These are phyloP conservation scores for Pyrus betulifolia DNA, from an alignment of 306 rosid genomes.

Conservation along the genomic window DNA sequence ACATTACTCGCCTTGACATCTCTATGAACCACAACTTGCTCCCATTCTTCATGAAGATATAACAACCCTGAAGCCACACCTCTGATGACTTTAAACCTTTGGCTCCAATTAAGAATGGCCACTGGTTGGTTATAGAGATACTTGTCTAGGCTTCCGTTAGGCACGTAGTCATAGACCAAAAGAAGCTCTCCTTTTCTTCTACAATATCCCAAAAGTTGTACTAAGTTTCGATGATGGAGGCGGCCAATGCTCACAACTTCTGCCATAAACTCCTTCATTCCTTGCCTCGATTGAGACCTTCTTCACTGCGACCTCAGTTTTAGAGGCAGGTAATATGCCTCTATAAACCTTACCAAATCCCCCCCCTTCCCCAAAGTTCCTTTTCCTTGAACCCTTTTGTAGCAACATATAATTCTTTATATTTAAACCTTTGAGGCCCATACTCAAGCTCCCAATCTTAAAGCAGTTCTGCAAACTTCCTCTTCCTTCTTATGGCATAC, in stretches of 20 bases:
- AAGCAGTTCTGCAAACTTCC: conserved; percentile 15
- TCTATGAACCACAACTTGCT: conserved; percentile 30
- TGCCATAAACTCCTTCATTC: conserved; percentile 34
- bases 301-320: conserved; percentile 29
- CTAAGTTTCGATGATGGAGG: conserved; percentile 30
- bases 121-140: conserved; percentile 16
- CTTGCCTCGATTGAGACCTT: conserved; percentile 22
- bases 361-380: conserved; percentile 22
- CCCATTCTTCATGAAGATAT: conserved; percentile 38
- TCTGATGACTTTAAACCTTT: conserved; percentile 23
- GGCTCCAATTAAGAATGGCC: conserved; percentile 13
- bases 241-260: conserved; percentile 26
- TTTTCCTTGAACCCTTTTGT: conserved; percentile 25
- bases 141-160: conserved; percentile 33
- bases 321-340: conserved; percentile 21
- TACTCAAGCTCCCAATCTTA: conserved; percentile 34
- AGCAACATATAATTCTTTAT: conserved; percentile 22
- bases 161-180: conserved; percentile 27
- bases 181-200: conserved; percentile 26
- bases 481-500: conserved; percentile 4
- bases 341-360: conserved; percentile 36
- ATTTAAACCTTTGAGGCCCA: conserved; percentile 23
- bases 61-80: conserved; percentile 28
- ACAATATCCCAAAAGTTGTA: conserved; percentile 30
- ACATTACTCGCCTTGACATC: conserved; percentile 32